Base-by-base conservation (phyloP, 2,329 filamentous ascomycete genomes). In the Fusarium sp. region DNA sequence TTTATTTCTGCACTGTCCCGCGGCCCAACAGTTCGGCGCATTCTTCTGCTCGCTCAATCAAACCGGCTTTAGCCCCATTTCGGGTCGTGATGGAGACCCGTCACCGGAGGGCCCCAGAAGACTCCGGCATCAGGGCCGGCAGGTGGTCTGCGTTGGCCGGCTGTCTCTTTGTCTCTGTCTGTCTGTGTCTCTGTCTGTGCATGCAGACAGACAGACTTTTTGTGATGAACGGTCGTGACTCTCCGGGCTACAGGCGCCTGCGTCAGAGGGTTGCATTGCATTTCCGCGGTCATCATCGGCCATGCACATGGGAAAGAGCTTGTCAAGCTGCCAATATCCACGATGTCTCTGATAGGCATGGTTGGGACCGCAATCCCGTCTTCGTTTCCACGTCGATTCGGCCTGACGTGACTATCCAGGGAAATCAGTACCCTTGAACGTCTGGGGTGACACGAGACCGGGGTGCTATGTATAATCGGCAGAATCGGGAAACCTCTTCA, bases 231-330 rank as follows among this genome's bases (percentile, higher is more conserved):
- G 59, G 14, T 34, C 27, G 32, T 58, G 56, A n/a, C 35, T 39
- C 35, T 64, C 59, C 23, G 34, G 37, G 16, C 52, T 65, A 32
- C 59, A 39, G 56, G 41, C 43, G 64, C 67, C 66, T 54, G 71
- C 67, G 62, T 59, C 56, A 59, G 60, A 63, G 32, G 67, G 64
- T 56, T 74, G 71, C 68, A 72, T 69, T 74, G 71, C 71, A 74
- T 74, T 63, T 60, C 66, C 67, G 48, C 32, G 57, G 60, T 39
- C 71, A 58, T 74, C 57, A 37, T 67, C 39, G 23, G 37, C 20
- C 20, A 50, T 43, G 58, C n/a, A 23, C 25, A 62, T 35, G 59
- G n/a, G 59, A 39, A 39, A 27, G 14, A 39, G n/a, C 41, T 52
- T 62, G 71, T 45, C 52, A 32, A 59, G 41, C 27, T 71, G 52